Evolutionary conservation across 306 rosid species (phyloP), one percentile per base, ranked within the genome.

Genomic region (Neltuma alba): DNA sequence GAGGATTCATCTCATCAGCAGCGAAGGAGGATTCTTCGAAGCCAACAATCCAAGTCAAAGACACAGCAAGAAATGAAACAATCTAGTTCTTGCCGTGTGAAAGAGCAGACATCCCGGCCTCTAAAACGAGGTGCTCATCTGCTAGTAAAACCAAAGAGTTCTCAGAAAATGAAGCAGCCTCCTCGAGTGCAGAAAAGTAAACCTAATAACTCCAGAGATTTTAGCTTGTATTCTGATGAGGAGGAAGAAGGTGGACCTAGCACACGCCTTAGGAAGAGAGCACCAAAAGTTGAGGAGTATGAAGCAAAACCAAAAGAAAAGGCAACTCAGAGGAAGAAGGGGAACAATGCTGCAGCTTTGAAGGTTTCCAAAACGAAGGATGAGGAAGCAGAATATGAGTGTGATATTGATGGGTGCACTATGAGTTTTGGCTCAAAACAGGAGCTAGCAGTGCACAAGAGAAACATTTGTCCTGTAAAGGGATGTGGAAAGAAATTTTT

Each of bases 401-500:
- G 99, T 75, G 98, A 96, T 69, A 78, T 96, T 67, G 99, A 96
- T 60, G 99, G 99, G 3, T 96, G 98, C 87, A 87, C 86, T 64
- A 96, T 96, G 99, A 88, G 96, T 72, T 93, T 96, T 63, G 76
- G 83, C 47, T 79, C 89, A 21, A 96, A 87, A 78, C 96, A 96
- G 33, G 99, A 91, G 83, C 92, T 96, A 12, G 16, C 37, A 78
- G 80, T 84, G 75, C 99, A 96, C 72, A 96, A 96, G 90, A 88
- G 71, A 85, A 91, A 96, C 62, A 72, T 91, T 27, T 96, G 99
- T 79, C 99, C 99, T 10, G 93, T 96, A 40, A 93, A 96, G 85
- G 97, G 99, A n/a, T 96, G 99, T n/a, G 99, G 92, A 30, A 96
- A 96, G 89, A 96, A 90, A 79, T 96, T 96, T 79, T 93, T 96